phyloP scores from a whole-genome alignment of 208 protist species.

The Trypanosoma congolense region DNA sequence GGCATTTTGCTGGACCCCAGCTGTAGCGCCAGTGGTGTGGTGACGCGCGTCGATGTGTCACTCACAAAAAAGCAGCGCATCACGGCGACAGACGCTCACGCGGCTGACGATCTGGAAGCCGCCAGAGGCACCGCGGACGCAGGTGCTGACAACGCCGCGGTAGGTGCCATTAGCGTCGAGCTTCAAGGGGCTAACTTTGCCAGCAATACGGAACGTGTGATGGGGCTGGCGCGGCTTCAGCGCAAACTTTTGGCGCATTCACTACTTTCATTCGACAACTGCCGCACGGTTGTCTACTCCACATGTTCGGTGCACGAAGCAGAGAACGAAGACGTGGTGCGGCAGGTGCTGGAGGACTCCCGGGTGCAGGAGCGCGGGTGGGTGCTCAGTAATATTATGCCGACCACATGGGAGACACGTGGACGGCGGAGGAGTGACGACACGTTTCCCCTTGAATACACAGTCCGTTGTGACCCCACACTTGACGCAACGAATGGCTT shows the following conservation, averaged over 20 bases:
- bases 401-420: constrained; percentile 48
- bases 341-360: constrained; percentile 64
- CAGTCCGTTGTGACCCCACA: constrained; percentile 78
- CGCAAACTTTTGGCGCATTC: constrained; percentile 84
- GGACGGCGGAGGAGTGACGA: constrained; percentile 24
- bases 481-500: constrained; percentile 80
- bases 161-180: constrained; percentile 31
- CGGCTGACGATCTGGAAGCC: constrained; percentile 13
- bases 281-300: constrained; percentile 87
- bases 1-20: constrained; percentile 90
- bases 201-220: constrained; percentile 60
- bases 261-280: constrained; percentile 83
- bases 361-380: constrained; percentile 73
- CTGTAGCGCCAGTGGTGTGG: constrained; percentile 87
- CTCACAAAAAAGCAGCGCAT: constrained; percentile 38
- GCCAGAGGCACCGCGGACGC: constrained; percentile 2
- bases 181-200: constrained; percentile 41
- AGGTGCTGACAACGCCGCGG: constrained; percentile 4
- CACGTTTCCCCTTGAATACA: constrained; percentile 61
- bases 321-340: constrained; percentile 89
- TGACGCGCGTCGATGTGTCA: constrained; percentile 79
- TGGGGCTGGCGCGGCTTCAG: constrained; percentile 78
- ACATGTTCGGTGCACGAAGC: constrained; percentile 88
- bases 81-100: constrained; percentile 2
- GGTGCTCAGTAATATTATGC: constrained; percentile 83